These are phyloP conservation scores for Aureobasidium uvarum DNA, from an alignment of 2,329 filamentous ascomycete genomes.

Conservation along the genomic window DNA sequence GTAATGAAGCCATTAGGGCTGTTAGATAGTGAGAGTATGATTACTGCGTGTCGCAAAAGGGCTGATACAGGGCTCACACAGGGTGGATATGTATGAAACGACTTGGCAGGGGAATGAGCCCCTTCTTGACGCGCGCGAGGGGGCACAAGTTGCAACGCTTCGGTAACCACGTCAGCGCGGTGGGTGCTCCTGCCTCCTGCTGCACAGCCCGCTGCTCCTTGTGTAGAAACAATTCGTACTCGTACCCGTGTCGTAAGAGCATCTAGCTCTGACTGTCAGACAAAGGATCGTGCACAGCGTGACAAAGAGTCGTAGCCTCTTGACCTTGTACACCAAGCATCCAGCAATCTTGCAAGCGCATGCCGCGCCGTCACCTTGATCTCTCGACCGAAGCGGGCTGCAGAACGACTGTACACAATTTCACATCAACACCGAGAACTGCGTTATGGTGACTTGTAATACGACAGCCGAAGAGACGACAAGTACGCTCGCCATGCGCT, in stretches of 20 bases:
- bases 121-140: conserved; percentile 14
- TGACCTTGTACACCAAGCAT: background rate
- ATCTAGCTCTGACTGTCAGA: conserved; percentile 10
- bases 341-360: conserved; percentile 11
- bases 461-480: conserved; percentile 49
- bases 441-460: conserved; percentile 45
- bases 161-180: conserved; percentile 17
- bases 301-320: background rate
- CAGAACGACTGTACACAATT: background rate
- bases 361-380: conserved; percentile 16
- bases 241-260: background rate
- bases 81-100: conserved; percentile 6
- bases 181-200: background rate
- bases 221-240: conserved; percentile 3
- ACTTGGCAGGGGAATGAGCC: conserved; percentile 16
- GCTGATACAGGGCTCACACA: conserved; percentile 9
- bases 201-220: conserved; percentile 14
- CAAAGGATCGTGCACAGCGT: background rate
- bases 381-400: conserved; percentile 1
- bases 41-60: background rate
- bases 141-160: background rate
- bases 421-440: background rate
- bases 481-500: conserved; percentile 38
- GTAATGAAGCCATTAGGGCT: background rate
- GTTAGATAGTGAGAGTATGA: background rate